phyloP scores from a whole-genome alignment of 805 yeast species.

The Lipomyces orientalis region DNA sequence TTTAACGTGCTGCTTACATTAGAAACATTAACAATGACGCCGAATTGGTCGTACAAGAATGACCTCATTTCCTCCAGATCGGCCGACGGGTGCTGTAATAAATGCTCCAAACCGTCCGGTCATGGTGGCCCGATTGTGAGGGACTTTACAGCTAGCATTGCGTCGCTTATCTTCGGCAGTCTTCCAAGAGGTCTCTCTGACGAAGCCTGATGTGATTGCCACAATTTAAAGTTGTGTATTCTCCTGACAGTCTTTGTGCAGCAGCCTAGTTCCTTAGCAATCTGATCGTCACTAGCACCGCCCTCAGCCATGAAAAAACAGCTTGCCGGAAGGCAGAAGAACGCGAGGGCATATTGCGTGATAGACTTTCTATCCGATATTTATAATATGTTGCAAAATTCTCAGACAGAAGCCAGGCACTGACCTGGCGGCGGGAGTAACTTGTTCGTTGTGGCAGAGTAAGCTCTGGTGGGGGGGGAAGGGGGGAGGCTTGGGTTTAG shows the following conservation, averaged over 20 bases:
- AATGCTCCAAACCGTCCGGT: background rate
- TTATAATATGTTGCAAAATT: no score
- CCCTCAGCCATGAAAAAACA: background rate
- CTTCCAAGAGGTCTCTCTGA: slow-evolving; percentile 3
- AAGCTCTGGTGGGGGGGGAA: no score
- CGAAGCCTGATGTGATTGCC: background rate
- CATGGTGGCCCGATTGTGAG: background rate
- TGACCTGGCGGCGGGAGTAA: background rate
- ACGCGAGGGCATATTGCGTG: background rate
- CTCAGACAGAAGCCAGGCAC: background rate
- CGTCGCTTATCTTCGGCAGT: slow-evolving; percentile 3
- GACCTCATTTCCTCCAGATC: slow-evolving; percentile 7
- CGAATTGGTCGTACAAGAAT: slow-evolving; percentile 1
- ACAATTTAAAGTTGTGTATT: background rate
- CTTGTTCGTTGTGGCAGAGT: no score
- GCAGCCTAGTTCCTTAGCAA: background rate
- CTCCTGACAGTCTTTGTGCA: background rate
- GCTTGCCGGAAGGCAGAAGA: background rate
- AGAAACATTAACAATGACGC: background rate
- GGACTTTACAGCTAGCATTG: background rate
- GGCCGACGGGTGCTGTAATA: background rate
- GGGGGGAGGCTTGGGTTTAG: no score
- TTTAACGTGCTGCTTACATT: slow-evolving; percentile 1
- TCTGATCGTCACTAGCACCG: background rate
- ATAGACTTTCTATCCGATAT: no score